A percentile compares a stretch with the other conserved stretches of the same genome.
phyloP scores from a whole-genome alignment of 2,329 filamentous ascomycete genomes.

The Pestalotiopsis sp. region DNA sequence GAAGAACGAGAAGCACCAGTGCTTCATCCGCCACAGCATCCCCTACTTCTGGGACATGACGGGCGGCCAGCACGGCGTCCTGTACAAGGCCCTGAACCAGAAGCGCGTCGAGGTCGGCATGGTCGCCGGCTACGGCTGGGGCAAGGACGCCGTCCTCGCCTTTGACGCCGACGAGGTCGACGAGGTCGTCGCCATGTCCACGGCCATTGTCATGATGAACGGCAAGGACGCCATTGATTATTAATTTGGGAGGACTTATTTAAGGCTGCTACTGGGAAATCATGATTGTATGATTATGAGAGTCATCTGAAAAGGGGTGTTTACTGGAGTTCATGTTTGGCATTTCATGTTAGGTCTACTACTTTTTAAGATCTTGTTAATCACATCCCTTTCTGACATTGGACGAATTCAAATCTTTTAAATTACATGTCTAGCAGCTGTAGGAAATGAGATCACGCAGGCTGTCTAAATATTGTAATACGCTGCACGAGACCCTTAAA shows the following conservation, averaged over 20 bases:
- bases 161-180: constrained; percentile 32
- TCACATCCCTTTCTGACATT: constrained; percentile 41
- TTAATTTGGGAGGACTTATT: constrained; percentile 12
- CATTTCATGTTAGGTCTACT: not conserved
- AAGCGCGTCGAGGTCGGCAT: constrained; percentile 32
- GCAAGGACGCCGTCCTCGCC: constrained; percentile 33
- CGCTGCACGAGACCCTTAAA: too few species aligned
- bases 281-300: constrained; percentile 7
- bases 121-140: constrained; percentile 33
- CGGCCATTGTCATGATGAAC: constrained; percentile 34
- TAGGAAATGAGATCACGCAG: too few species aligned
- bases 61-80: constrained; percentile 26
- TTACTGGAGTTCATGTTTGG: not conserved
- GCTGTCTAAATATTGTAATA: too few species aligned
- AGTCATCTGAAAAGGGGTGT: not conserved
- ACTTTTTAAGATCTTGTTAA: not conserved
- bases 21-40: constrained; percentile 33
- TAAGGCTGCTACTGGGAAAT: not conserved
- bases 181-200: constrained; percentile 32
- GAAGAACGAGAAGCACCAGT: constrained; percentile 32
- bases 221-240: constrained; percentile 36
- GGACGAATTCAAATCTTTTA: constrained; percentile 37
- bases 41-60: constrained; percentile 40
- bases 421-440: not conserved
- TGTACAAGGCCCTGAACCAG: constrained; percentile 38